These are phyloP conservation scores for Mortierella alpina DNA, from an alignment of 192 early-diverging fungal species.

Conservation along the genomic window DNA sequence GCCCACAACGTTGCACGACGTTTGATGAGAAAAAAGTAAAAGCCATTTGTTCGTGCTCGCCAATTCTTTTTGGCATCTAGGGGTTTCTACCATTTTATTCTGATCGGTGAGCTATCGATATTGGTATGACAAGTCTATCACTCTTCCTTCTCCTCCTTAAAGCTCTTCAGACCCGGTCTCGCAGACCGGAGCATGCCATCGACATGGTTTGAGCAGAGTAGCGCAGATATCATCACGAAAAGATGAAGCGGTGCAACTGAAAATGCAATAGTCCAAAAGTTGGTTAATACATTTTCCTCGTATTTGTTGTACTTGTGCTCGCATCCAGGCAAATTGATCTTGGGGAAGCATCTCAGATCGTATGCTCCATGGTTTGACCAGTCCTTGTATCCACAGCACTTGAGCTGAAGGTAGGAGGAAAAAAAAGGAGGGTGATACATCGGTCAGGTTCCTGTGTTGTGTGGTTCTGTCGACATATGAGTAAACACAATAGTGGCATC, in stretches of 20 bases:
- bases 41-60: too few relatives aligned
- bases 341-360: constrained; percentile 51
- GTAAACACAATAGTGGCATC: neutral
- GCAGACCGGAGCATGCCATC: constrained; percentile 39
- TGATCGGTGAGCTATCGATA: too few relatives aligned
- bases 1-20: too few relatives aligned
- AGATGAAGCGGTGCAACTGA: constrained; percentile 47
- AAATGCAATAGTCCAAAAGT: constrained; percentile 33
- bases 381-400: constrained; percentile 56
- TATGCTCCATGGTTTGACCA: constrained; percentile 43
- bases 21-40: too few relatives aligned
- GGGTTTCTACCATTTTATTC: too few relatives aligned
- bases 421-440: neutral
- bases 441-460: neutral
- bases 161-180: constrained; percentile 43
- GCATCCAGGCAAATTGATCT: constrained; percentile 53
- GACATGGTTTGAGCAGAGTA: constrained; percentile 57
- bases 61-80: too few relatives aligned
- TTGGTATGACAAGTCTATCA: neutral
- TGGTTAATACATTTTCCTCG: constrained; percentile 34
- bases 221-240: constrained; percentile 39
- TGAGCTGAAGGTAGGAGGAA: constrained; percentile 33
- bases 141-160: constrained; percentile 38
- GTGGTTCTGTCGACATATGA: too few relatives aligned
- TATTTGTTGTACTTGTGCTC: constrained; percentile 43